These are phyloP conservation scores for Pleurotus platypus DNA, from an alignment of 768 basidiomycete genomes.

Conservation along the genomic window DNA sequence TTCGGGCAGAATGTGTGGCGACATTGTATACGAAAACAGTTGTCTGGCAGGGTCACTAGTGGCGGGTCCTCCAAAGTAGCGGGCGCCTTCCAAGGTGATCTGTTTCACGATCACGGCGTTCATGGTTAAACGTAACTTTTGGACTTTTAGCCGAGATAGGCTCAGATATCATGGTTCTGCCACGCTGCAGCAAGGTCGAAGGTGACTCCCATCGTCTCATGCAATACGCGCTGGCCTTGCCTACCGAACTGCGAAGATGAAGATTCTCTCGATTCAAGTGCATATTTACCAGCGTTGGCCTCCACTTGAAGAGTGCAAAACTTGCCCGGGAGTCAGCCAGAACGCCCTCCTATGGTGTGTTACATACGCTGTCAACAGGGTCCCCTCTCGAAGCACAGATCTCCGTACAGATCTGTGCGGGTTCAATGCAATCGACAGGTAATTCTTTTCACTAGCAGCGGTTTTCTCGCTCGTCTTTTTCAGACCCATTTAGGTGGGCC, in stretches of 20 bases:
- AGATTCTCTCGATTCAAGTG: too few relatives aligned
- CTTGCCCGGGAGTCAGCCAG: not conserved
- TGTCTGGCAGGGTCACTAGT: too few relatives aligned
- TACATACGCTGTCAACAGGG: not conserved
- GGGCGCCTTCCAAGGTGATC: not conserved
- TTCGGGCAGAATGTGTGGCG: too few relatives aligned
- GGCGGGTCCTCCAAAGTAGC: too few relatives aligned
- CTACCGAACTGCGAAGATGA: too few relatives aligned
- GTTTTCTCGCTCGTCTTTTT: slow-evolving; percentile 1
- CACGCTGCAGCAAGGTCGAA: not conserved
- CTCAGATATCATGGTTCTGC: not conserved
- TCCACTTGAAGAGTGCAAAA: not conserved
- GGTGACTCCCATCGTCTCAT: not conserved
- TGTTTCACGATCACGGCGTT: not conserved
- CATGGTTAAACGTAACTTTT: not conserved
- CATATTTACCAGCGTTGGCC: too few relatives aligned
- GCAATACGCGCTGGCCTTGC: too few relatives aligned
- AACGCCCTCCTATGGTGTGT: not conserved
- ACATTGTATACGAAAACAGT: too few relatives aligned
- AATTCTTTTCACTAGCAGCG: not conserved
- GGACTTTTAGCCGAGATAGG: not conserved
- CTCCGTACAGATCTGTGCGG: slow-evolving; percentile 1
- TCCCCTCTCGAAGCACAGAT: slow-evolving; percentile 5
- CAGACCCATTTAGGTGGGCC: not conserved
- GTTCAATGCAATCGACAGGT: not conserved